phyloP scores from a whole-genome alignment of 495 filamentous ascomycete species.

The Astrocystis sublimbata region DNA sequence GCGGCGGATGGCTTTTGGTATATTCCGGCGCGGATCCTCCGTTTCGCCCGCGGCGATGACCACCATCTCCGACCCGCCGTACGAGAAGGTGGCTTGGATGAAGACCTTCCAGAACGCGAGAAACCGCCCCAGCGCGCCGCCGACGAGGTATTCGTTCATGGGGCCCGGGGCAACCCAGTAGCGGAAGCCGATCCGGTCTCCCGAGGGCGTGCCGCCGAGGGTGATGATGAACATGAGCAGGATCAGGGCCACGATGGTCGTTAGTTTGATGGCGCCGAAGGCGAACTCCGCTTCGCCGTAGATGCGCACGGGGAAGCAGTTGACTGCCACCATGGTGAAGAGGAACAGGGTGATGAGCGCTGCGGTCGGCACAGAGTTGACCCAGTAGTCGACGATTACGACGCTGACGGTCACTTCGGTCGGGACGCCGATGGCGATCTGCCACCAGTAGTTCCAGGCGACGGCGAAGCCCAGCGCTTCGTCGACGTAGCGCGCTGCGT shows the following conservation, averaged over 20 bases:
- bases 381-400: constrained; percentile 52
- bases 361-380: constrained; percentile 44
- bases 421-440: constrained; percentile 38
- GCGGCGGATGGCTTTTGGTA: constrained; percentile 68
- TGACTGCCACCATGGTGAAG: constrained; percentile 39
- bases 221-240: constrained; percentile 68
- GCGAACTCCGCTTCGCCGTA: constrained; percentile 65
- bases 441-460: constrained; percentile 62
- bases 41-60: constrained; percentile 75
- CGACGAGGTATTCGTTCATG: constrained; percentile 60
- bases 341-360: constrained; percentile 55
- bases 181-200: constrained; percentile 61
- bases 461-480: constrained; percentile 72
- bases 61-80: constrained; percentile 57
- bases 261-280: constrained; percentile 62
- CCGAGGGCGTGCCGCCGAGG: constrained; percentile 59
- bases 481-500: constrained; percentile 69
- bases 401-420: constrained; percentile 41
- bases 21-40: constrained; percentile 66
- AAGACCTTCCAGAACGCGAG: constrained; percentile 63
- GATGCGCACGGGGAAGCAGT: constrained; percentile 39
- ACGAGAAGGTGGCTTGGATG: constrained; percentile 61
- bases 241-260: constrained; percentile 65
- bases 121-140: constrained; percentile 54
- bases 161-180: constrained; percentile 72